These are phyloP conservation scores for Leonotis leonurus DNA, from an alignment of 257 asterid genomes.

Conservation along the genomic window DNA sequence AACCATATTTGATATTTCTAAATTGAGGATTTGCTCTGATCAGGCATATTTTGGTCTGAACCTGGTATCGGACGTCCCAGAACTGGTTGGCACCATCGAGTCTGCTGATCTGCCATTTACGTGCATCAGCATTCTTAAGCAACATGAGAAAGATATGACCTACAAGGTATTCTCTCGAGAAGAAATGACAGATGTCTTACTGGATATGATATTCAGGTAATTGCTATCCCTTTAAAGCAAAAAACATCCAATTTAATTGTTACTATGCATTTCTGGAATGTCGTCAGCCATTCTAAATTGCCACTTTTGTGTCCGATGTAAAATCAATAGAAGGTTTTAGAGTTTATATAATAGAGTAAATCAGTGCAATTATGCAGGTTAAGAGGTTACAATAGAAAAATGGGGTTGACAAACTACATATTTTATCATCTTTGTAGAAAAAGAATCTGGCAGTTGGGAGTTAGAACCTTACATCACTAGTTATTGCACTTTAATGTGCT, in stretches of 20 bases:
- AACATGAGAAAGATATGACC: slow-evolving; percentile 61
- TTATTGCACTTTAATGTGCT: background rate
- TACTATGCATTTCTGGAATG: background rate
- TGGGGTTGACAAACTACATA: background rate
- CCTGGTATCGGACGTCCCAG: slow-evolving; percentile 65
- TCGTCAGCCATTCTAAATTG: background rate
- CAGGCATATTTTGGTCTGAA: slow-evolving; percentile 73
- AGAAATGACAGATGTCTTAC: slow-evolving; percentile 52
- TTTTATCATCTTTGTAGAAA: too few species aligned
- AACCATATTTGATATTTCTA: background rate
- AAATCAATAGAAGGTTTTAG: background rate
- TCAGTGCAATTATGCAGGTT: background rate
- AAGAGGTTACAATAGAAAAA: background rate
- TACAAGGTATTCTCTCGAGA: slow-evolving; percentile 88
- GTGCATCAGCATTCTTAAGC: slow-evolving; percentile 65
- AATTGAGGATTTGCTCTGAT: slow-evolving; percentile 20
- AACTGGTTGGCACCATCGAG: slow-evolving; percentile 81
- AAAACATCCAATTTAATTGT: background rate
- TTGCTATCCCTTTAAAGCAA: background rate
- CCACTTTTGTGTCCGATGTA: background rate
- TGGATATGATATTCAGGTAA: slow-evolving; percentile 78
- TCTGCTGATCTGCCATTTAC: slow-evolving; percentile 69
- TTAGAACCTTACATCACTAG: background rate
- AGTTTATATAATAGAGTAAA: background rate
- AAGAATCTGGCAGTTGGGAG: background rate